Evolutionary conservation across 2,329 filamentous ascomycete species (phyloP).

Genomic region (Neofusicoccum parvum): DNA sequence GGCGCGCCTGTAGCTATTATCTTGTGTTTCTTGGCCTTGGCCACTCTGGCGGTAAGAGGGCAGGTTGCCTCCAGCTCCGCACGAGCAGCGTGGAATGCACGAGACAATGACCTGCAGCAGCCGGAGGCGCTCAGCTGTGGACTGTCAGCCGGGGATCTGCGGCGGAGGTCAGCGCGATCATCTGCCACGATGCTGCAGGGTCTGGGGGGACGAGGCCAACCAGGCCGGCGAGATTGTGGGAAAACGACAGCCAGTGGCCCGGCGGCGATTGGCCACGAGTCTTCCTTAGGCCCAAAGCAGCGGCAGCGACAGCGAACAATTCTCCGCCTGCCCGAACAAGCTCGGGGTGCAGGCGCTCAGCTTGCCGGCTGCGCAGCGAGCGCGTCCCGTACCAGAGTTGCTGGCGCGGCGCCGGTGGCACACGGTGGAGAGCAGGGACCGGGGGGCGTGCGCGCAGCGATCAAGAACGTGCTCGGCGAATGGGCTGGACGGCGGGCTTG

Average conservation of each 20-base stretch:
- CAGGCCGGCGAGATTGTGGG: background rate
- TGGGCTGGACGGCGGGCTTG: background rate
- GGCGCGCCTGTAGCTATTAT: conserved; percentile 9
- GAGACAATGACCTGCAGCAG: conserved; percentile 12
- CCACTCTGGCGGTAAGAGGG: conserved; percentile 12
- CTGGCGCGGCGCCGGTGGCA: background rate
- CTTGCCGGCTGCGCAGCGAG: background rate
- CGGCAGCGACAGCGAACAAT: background rate
- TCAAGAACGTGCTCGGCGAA: conserved; percentile 15
- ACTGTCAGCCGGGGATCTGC: conserved; percentile 8
- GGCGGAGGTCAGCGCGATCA: conserved; percentile 7
- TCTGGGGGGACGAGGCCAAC: background rate
- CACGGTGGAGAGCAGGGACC: background rate
- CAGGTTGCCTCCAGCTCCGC: background rate
- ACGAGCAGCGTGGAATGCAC: conserved; percentile 5
- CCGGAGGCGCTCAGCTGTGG: conserved; percentile 3
- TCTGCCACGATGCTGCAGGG: conserved; percentile 17
- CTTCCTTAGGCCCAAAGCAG: background rate
- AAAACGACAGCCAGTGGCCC: too few species aligned
- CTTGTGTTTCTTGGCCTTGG: conserved; percentile 5
- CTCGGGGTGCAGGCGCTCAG: conserved; percentile 6
- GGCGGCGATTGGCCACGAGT: background rate
- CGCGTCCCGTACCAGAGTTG: background rate
- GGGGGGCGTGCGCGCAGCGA: background rate
- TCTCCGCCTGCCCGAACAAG: conserved; percentile 11